Evolutionary conservation across 73 alveolate species (phyloP).

Genomic region (Blepharisma stoltei): DNA sequence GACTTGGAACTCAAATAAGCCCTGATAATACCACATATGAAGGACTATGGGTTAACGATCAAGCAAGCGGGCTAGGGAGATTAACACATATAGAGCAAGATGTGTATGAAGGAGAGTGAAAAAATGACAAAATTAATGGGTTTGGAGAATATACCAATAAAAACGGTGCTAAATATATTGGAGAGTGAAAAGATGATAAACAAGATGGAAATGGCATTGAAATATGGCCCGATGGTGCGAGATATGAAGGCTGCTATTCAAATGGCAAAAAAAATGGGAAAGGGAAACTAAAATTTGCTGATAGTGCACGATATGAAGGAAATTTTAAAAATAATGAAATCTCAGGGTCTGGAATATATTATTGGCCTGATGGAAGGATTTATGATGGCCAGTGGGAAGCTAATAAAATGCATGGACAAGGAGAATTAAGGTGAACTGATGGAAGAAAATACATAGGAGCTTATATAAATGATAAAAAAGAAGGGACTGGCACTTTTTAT

Average conservation of each 20-base stretch:
- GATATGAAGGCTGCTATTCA: slow-evolving; percentile 66
- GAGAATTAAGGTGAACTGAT: slow-evolving; percentile 76
- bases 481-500: slow-evolving; percentile 74
- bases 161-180: slow-evolving; percentile 71
- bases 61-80: slow-evolving; percentile 74
- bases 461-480: slow-evolving; percentile 69
- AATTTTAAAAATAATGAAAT: slow-evolving; percentile 57
- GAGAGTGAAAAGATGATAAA: slow-evolving; percentile 61
- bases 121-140: slow-evolving; percentile 79
- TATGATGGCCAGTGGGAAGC: slow-evolving; percentile 73
- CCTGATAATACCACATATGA: slow-evolving; percentile 54
- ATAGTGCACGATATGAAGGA: slow-evolving; percentile 69
- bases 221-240: slow-evolving; percentile 61
- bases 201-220: slow-evolving; percentile 61
- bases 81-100: slow-evolving; percentile 82
- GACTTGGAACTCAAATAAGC: slow-evolving; percentile 50
- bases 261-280: slow-evolving; percentile 75
- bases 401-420: slow-evolving; percentile 80
- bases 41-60: slow-evolving; percentile 52
- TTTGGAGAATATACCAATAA: slow-evolving; percentile 60
- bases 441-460: slow-evolving; percentile 81
- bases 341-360: slow-evolving; percentile 63
- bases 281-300: slow-evolving; percentile 62
- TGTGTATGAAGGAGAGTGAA: slow-evolving; percentile 83
- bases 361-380: slow-evolving; percentile 65